phyloP scores from a whole-genome alignment of 176 grass and related monocot species.

The Pharus latifolius region DNA sequence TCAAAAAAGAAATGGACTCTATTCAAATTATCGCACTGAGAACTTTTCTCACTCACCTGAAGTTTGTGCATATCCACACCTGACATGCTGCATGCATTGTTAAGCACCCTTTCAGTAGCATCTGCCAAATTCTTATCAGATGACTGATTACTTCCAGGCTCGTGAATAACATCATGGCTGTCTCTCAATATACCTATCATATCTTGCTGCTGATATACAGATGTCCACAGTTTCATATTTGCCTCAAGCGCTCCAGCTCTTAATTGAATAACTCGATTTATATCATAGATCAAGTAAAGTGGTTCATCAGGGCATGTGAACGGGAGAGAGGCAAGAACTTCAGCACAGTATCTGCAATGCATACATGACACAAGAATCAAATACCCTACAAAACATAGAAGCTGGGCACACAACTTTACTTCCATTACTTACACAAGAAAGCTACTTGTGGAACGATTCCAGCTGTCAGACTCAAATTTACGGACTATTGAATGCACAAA shows the following conservation, averaged over 20 bases:
- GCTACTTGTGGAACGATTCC: constrained; percentile 46
- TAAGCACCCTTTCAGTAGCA: constrained; percentile 23
- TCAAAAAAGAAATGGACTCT: too few relatives aligned
- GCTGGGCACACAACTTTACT: constrained; percentile 5
- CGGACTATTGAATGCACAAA: constrained; percentile 88
- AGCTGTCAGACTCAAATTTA: constrained; percentile 64
- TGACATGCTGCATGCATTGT: constrained; percentile 45
- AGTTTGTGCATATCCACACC: constrained; percentile 50
- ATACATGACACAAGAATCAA: constrained; percentile 12
- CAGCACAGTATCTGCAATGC: constrained; percentile 80
- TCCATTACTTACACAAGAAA: constrained; percentile 80
- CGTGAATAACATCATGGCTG: constrained; percentile 29
- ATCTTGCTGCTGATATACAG: constrained; percentile 42
- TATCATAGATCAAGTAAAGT: constrained; percentile 95
- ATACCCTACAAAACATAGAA: constrained; percentile 6
- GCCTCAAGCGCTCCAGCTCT: constrained; percentile 77
- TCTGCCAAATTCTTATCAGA: constrained; percentile 22
- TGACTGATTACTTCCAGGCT: constrained; percentile 27
- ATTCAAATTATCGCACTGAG: constrained; percentile 5
- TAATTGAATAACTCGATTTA: constrained; percentile 93
- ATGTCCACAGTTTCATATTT: constrained; percentile 92
- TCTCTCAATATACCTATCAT: constrained; percentile 3
- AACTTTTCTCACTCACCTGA: constrained; percentile 41
- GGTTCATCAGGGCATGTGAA: constrained; percentile 91
- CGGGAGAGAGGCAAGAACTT: constrained; percentile 88